A percentile compares a stretch with the other conserved stretches of the same genome.
Evolutionary conservation across 2,329 filamentous ascomycete genomes (phyloP).

Genomic region (Fusarium stilboides): DNA sequence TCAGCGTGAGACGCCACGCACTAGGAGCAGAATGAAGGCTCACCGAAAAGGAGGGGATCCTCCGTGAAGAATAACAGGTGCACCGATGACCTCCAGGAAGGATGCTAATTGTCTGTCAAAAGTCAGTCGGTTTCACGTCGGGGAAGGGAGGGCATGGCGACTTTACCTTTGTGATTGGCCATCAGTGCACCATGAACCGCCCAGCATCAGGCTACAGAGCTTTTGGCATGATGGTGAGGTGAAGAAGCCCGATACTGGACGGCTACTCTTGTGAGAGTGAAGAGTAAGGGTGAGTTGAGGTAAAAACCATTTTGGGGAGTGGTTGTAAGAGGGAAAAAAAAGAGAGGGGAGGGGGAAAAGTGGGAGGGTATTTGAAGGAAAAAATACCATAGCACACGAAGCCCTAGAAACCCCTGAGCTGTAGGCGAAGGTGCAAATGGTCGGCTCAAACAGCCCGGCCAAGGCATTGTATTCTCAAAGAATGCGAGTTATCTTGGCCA

Average conservation of each 20-base stretch:
- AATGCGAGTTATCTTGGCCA: neutral
- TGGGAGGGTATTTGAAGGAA: neutral
- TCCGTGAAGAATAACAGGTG: neutral
- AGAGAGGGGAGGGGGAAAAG: slow-evolving; percentile 4
- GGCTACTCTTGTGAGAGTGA: neutral
- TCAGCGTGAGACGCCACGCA: neutral
- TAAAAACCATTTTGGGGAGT: neutral
- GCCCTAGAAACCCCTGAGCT: neutral
- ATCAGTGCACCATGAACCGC: neutral
- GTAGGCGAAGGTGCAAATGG: neutral
- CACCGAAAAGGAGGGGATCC: neutral
- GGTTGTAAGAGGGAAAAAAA: neutral
- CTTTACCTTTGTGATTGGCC: neutral
- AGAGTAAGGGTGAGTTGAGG: neutral
- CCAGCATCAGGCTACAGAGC: neutral
- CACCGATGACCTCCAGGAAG: neutral
- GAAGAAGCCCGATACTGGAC: neutral
- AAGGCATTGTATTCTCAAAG: neutral
- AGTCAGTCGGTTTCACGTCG: neutral
- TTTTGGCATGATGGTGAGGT: neutral
- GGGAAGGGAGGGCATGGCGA: neutral
- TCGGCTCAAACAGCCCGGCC: neutral
- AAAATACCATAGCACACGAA: neutral
- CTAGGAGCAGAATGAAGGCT: neutral
- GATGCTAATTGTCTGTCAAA: neutral